These are phyloP conservation scores for Saccharum hybrid DNA, from an alignment of 202 grass and related monocot genomes.

Conservation along the genomic window DNA sequence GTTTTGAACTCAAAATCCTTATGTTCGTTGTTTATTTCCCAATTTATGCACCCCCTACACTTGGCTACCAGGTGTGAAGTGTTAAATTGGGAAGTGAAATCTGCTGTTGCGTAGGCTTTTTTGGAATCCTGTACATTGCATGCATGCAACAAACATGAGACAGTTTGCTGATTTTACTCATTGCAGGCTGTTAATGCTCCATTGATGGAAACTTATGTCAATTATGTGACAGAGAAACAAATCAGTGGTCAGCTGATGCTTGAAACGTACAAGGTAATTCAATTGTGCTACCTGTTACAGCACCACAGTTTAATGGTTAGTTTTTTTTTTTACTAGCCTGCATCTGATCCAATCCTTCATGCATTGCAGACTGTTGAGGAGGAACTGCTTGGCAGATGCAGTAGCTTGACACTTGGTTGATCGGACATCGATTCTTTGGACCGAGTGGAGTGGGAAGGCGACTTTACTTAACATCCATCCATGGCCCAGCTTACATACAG, in stretches of 20 bases:
- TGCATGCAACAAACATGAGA: background rate
- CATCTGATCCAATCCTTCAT: constrained; percentile 19
- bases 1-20: background rate
- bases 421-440: constrained; percentile 17
- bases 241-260: constrained; percentile 55
- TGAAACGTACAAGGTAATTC: constrained; percentile 61
- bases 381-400: constrained; percentile 58
- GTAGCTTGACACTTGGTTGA: constrained; percentile 48
- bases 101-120: constrained; percentile 15
- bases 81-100: constrained; percentile 23
- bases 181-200: constrained; percentile 55
- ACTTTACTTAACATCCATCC: constrained; percentile 26
- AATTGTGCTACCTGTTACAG: background rate
- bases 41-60: too few species aligned
- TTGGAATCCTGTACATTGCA: constrained; percentile 1
- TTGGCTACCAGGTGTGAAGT: background rate
- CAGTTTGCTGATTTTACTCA: constrained; percentile 14
- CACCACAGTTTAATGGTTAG: background rate
- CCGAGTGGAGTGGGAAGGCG: constrained; percentile 40
- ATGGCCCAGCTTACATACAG: constrained; percentile 48
- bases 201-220: constrained; percentile 57
- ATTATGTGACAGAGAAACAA: constrained; percentile 54
- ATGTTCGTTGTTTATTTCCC: background rate
- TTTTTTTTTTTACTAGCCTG: background rate
- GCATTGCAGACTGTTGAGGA: constrained; percentile 52